phyloP scores from a whole-genome alignment of 1,284 basidiomycete genomes.

The Puccinia hordei region DNA sequence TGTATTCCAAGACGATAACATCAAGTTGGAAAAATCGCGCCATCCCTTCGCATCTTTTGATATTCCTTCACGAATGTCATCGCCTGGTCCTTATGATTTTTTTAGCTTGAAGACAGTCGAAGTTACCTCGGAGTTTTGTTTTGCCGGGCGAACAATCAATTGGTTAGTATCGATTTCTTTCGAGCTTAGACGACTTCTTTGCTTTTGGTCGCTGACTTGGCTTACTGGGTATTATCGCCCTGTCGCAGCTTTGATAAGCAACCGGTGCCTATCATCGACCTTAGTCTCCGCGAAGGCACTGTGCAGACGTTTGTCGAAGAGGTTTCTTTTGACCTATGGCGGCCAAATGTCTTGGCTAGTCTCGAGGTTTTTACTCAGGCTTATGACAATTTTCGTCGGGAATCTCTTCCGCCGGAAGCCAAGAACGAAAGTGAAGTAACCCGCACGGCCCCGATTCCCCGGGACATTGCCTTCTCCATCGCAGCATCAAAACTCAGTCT shows the following conservation, averaged over 20 bases:
- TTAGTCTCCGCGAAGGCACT: conserved; percentile 39
- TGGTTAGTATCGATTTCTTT: neutral
- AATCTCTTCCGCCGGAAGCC: neutral
- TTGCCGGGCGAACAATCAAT: conserved; percentile 21
- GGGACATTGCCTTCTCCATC: conserved; percentile 36
- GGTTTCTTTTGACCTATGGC: conserved; percentile 43
- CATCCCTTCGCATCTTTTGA: conserved; percentile 23
- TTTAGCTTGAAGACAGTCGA: conserved; percentile 21
- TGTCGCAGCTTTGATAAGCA: conserved; percentile 15
- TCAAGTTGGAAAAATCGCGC: conserved; percentile 22
- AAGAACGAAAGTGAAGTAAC: neutral
- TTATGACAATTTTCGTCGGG: conserved; percentile 10
- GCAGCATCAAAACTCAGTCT: conserved; percentile 20
- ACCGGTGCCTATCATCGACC: conserved; percentile 29
- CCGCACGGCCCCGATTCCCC: conserved; percentile 31
- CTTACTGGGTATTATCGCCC: neutral
- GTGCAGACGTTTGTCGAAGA: conserved; percentile 41
- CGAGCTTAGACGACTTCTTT: neutral
- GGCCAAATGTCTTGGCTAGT: conserved; percentile 21
- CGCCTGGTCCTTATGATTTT: conserved; percentile 14
- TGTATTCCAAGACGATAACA: conserved; percentile 24
- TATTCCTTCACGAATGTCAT: neutral
- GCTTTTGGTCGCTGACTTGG: neutral
- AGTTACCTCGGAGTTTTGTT: conserved; percentile 19
- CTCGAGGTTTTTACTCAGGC: conserved; percentile 17